Percentiles rank a stretch among this genome's conserved stretches.
phyloP scores from a whole-genome alignment of 73 alveolate genomes.

The Paramecium sexaurelia region DNA sequence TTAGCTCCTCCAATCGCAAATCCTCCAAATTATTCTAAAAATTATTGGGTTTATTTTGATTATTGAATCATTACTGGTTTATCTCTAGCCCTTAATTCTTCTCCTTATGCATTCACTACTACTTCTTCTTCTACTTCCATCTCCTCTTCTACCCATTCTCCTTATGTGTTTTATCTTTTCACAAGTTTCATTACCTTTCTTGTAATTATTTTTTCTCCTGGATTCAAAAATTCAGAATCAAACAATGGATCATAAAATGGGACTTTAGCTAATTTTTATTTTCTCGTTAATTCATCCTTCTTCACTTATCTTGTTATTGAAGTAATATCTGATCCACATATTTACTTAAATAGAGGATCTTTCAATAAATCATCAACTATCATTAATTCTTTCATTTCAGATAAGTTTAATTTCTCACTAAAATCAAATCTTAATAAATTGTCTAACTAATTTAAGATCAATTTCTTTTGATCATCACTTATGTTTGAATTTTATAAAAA shows the following conservation, averaged over 20 bases:
- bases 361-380: constrained; percentile 57
- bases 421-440: constrained; percentile 58
- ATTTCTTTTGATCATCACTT: constrained; percentile 65
- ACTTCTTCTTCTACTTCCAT: constrained; percentile 66
- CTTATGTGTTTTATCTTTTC: constrained; percentile 54
- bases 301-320: constrained; percentile 54
- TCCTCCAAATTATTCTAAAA: constrained; percentile 64
- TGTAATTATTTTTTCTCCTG: constrained; percentile 57
- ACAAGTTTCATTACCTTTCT: constrained; percentile 63
- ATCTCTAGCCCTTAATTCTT: constrained; percentile 60
- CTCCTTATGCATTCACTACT: constrained; percentile 60
- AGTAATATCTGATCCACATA: constrained; percentile 59
- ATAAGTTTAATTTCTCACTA: constrained; percentile 42
- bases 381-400: constrained; percentile 50
- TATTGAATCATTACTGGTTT: constrained; percentile 53
- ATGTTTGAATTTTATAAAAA: constrained; percentile 46
- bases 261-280: constrained; percentile 26
- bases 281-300: constrained; percentile 56
- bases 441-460: constrained; percentile 29
- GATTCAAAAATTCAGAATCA: constrained; percentile 63
- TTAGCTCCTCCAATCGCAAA: constrained; percentile 70
- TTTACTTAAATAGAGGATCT: constrained; percentile 65
- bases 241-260: constrained; percentile 63
- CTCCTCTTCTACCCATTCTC: constrained; percentile 70
- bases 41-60: constrained; percentile 48